Conservation (phyloP, 169 alveolate genomes). For the Eimeria acervulina region DNA sequence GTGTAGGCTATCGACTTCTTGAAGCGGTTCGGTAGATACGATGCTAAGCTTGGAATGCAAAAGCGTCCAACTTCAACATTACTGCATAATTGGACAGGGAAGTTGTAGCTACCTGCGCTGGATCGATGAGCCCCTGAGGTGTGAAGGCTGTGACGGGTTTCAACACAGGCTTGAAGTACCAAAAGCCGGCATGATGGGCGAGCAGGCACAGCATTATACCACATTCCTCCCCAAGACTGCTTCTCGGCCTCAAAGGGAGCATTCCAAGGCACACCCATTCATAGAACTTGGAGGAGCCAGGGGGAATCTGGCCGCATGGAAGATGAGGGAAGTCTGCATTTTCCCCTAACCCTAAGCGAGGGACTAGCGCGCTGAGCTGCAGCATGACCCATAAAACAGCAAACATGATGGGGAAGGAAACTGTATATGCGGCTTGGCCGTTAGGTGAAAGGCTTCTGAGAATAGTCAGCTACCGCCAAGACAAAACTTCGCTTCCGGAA, state of each 20-base stretch:
- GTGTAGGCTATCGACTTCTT: neutral
- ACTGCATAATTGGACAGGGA: neutral
- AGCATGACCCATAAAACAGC: neutral
- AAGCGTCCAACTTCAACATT: neutral
- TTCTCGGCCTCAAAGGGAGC: conserved; percentile 66
- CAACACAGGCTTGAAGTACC: conserved; percentile 79
- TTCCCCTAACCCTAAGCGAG: conserved; percentile 54
- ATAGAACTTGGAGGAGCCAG: conserved; percentile 66
- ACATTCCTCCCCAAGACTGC: conserved; percentile 58
- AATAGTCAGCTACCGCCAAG: neutral
- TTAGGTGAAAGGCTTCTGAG: neutral
- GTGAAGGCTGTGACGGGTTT: conserved; percentile 81
- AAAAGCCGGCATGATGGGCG: conserved; percentile 72
- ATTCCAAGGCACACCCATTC: conserved; percentile 78
- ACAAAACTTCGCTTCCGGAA: neutral
- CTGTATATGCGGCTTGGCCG: neutral
- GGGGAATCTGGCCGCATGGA: conserved; percentile 74
- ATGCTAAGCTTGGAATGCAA: neutral
- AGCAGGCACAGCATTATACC: conserved; percentile 79
- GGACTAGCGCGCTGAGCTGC: conserved; percentile 72
- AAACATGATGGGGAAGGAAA: neutral
- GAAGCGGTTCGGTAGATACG: neutral
- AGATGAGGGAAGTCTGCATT: conserved; percentile 43
- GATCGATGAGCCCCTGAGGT: conserved; percentile 77
- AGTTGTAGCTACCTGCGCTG: conserved; percentile 81